These are phyloP conservation scores for Mariannaea sp. DNA, from an alignment of 2,329 filamentous ascomycete species.

Conservation along the genomic window DNA sequence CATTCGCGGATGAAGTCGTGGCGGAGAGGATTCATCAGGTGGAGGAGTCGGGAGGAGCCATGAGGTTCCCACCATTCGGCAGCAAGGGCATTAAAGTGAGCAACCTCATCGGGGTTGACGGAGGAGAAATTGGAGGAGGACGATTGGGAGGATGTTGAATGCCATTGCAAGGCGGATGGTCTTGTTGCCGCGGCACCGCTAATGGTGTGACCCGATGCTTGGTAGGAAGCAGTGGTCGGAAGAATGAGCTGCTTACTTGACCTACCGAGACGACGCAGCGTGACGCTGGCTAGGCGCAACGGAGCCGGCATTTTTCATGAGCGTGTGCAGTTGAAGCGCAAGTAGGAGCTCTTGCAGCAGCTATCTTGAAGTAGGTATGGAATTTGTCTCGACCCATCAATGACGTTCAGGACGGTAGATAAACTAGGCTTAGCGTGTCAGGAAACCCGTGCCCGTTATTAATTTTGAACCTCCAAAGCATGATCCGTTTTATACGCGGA, in stretches of 20 bases:
- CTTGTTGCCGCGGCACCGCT: constrained; percentile 6
- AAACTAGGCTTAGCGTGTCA: background rate
- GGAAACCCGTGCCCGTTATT: background rate
- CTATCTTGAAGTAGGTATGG: constrained; percentile 3
- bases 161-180: constrained; percentile 23
- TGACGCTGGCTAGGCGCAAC: constrained; percentile 29
- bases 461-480: background rate
- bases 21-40: constrained; percentile 97
- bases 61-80: constrained; percentile 97
- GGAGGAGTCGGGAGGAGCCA: constrained; percentile 86
- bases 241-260: constrained; percentile 10
- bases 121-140: constrained; percentile 58
- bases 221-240: constrained; percentile 11
- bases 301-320: constrained; percentile 35
- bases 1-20: constrained; percentile 88
- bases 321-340: too few species aligned
- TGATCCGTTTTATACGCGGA: background rate
- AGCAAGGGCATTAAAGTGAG: constrained; percentile 92
- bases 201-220: constrained; percentile 12
- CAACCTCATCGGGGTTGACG: constrained; percentile 86
- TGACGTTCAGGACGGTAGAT: constrained; percentile 3
- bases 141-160: constrained; percentile 26
- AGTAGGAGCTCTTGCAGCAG: too few species aligned
- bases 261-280: constrained; percentile 30
- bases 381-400: background rate